Evolutionary conservation across 768 basidiomycete species (phyloP), one percentile per base, ranked within the genome.

Genomic region (Pholiota conissans): DNA sequence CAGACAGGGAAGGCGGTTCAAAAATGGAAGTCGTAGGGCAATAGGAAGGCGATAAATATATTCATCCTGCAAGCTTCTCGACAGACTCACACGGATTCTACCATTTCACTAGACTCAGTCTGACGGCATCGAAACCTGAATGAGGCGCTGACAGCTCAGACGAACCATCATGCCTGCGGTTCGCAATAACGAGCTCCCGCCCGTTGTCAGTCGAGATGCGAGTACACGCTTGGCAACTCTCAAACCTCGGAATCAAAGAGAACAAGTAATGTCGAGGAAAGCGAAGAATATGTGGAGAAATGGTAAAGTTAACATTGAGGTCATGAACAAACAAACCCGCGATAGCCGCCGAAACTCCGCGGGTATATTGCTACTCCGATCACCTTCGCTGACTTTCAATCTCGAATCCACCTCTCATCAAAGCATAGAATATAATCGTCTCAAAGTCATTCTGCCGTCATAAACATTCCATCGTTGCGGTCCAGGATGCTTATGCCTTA

Each of bases 1-100:
- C 74, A 73, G 74, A 70, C 75, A 73, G 77, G 76, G 79, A 79
- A 79, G 75, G 70, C 65, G 65, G 70, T 56, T 74, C 69, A 70
- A 72, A 75, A 76, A 74, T 69, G 74, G 75, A 77, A 76, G 70
- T 73, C 70, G 58, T 58, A 64, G 64, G 64, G 64, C 62, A 65
- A 65, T 69, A 69, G 70, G 71, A 70, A 68, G 73, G 72, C 65
- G 67, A 73, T 73, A 72, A 75, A 69, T 64, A 65, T 66, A 70
- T 71, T 67, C 63, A 69, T 62, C 63, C 63, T 66, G 61, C 30
- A 56, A 61, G 65, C 71, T 76, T 77, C 76, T 68, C 65, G 57
- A 55, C 55, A 66, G 71, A 72, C 65, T 79, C 78, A 71, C 79
- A 78, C 76, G 42, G 76, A 73, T 61, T 62, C 59, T 59, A 59